phyloP scores from a whole-genome alignment of 2,329 filamentous ascomycete species.

The Chrysosphaeria jannelii region DNA sequence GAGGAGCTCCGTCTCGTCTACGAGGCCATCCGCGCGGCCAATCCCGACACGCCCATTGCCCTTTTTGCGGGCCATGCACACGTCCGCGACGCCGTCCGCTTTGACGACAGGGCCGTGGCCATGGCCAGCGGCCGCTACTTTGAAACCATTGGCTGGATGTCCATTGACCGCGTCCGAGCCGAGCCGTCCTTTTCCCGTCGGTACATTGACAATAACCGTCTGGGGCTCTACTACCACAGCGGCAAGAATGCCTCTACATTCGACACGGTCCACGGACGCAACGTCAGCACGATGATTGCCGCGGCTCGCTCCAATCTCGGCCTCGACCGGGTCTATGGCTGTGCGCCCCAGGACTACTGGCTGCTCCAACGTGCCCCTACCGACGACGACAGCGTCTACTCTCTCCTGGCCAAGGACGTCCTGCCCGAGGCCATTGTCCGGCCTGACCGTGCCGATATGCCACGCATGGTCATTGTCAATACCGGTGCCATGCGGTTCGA shows the following conservation, averaged over 20 bases:
- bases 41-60: constrained; percentile 60
- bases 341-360: constrained; percentile 55
- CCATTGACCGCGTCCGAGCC: constrained; percentile 29
- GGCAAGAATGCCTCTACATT: constrained; percentile 42
- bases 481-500: constrained; percentile 86
- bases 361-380: constrained; percentile 53
- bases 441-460: constrained; percentile 14
- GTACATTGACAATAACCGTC: constrained; percentile 87
- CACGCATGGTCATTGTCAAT: constrained; percentile 52
- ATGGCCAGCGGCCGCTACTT: constrained; percentile 76
- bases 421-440: constrained; percentile 36
- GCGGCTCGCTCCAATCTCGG: constrained; percentile 36
- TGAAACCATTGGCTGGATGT: constrained; percentile 87
- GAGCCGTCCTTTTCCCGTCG: constrained; percentile 30
- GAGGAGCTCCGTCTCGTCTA: constrained; percentile 52
- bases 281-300: constrained; percentile 39
- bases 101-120: constrained; percentile 48
- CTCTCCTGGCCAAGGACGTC: constrained; percentile 47
- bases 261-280: constrained; percentile 40
- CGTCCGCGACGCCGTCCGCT: constrained; percentile 56
- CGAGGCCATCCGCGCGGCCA: constrained; percentile 42
- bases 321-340: constrained; percentile 52
- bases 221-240: constrained; percentile 57
- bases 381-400: constrained; percentile 44
- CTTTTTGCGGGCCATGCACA: constrained; percentile 83